Evolutionary conservation across 1,139 yeast species (phyloP), one percentile per base, ranked within the genome.

Genomic region (Magnusiomyces sp.): DNA sequence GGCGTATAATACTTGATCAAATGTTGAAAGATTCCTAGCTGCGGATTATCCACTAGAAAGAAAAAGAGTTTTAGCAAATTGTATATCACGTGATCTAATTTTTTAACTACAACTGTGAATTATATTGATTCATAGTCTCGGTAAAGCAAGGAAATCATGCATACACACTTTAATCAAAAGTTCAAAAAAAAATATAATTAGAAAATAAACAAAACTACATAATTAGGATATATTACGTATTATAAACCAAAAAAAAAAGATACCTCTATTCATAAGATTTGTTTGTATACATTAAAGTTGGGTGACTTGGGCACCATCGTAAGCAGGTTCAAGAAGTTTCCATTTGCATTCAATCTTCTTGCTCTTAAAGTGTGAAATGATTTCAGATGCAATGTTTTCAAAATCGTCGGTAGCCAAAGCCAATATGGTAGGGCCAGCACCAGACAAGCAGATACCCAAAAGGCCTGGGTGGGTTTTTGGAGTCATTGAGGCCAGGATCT

Each of bases 401-500:
- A 80, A 92, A 62, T 86, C 83, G 16, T 78, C 83, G 5, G 96
- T 89, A 11, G 98, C 98, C 56, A 92, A 75, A 49, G 96, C 95
- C 59, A 92, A 73, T 51, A 92, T 90, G 19, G 98, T 92, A 50
- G 98, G 98, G 1, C 98, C 98, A 5, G 98, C 98, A 48, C 98
- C 98, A 17, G 95, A 85, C 51, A 92, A 75, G 67, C 98, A 92
- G 59, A 92, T 88, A 47, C 98, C 98, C 57, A 94, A 75, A 45
- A 90, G 75, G 1, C 97, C 97, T 1, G 83, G 83, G 64, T 86
- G 86, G 3, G 86, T 73, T 39, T 77, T 74, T 36, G 97, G 97
- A 0, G 94, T 87, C 50, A 90, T 81, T 14, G 84, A 75, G n/a
- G 79, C 71, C 59, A 92, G 75, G 41, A 92, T 89, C 56, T 86